Evolutionary conservation across 768 basidiomycete species (phyloP).

Genomic region (Hysterangium stoloniferum): DNA sequence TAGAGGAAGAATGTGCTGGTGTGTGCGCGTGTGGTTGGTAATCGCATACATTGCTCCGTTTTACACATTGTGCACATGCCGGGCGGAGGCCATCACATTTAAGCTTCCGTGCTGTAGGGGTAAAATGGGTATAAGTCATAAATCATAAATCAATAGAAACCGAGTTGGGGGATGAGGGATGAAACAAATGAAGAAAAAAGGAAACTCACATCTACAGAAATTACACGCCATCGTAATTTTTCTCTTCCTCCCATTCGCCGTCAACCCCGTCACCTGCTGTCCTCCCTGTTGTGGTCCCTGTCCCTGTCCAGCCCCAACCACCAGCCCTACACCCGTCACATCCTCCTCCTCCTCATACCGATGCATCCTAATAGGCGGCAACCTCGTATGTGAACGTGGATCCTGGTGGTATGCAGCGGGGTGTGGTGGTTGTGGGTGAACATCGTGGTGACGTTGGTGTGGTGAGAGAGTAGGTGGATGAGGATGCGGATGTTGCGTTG

Average conservation of each 20-base stretch:
- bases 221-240: conserved; percentile 85
- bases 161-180: conserved; percentile 8
- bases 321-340: background rate
- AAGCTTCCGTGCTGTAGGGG: conserved; percentile 63
- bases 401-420: background rate
- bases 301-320: background rate
- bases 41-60: conserved; percentile 71
- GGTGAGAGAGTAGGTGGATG: conserved; percentile 23
- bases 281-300: background rate
- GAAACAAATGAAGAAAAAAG: background rate
- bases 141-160: conserved; percentile 15
- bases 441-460: conserved; percentile 1
- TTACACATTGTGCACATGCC: conserved; percentile 74
- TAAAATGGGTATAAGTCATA: conserved; percentile 9
- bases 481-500: conserved; percentile 1
- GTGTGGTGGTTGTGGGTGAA: background rate
- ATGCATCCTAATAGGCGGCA: background rate
- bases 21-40: conserved; percentile 48
- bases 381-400: background rate
- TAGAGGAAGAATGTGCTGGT: background rate
- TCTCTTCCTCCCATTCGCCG: conserved; percentile 64
- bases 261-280: background rate
- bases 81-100: conserved; percentile 85
- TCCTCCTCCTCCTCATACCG: background rate
- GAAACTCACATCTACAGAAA: conserved; percentile 75